Evolutionary conservation across 1,284 basidiomycete species (phyloP).

Genomic region (Peniophora sp.): DNA sequence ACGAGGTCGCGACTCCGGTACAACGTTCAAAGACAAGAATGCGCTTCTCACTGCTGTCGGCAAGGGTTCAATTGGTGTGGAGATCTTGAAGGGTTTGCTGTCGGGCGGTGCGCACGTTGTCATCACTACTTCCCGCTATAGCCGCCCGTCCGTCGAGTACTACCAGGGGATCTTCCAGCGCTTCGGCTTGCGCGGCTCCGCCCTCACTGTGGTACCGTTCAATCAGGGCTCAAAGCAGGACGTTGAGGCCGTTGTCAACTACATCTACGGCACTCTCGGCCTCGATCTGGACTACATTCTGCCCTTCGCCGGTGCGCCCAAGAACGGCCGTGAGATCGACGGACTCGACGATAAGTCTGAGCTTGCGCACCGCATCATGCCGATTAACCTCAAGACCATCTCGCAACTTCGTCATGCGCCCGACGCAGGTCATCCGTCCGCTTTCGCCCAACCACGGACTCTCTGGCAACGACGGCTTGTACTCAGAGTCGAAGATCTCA

Average conservation of each 20-base stretch:
- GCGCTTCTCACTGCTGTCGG: constrained; percentile 96
- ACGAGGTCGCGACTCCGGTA: constrained; percentile 98
- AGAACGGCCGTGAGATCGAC: constrained; percentile 98
- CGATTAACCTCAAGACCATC: constrained; percentile 94
- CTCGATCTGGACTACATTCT: constrained; percentile 98
- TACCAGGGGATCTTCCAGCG: constrained; percentile 98
- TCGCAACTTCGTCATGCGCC: constrained; percentile 92
- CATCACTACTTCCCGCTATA: constrained; percentile 95
- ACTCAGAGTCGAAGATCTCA: constrained; percentile 98
- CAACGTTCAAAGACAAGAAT: constrained; percentile 98
- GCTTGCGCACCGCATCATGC: constrained; percentile 95
- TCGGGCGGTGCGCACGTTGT: constrained; percentile 95
- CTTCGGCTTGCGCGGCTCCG: constrained; percentile 89
- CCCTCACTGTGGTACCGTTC: constrained; percentile 96
- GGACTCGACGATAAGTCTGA: constrained; percentile 96
- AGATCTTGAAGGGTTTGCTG: constrained; percentile 93
- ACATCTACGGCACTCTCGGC: constrained; percentile 91
- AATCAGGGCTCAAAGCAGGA: constrained; percentile 98
- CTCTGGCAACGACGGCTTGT: constrained; percentile 96
- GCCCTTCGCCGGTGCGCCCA: constrained; percentile 96
- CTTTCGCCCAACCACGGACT: constrained; percentile 97
- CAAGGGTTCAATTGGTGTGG: constrained; percentile 95
- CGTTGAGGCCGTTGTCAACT: constrained; percentile 94
- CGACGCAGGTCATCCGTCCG: constrained; percentile 95
- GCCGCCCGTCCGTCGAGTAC: constrained; percentile 91